These are phyloP conservation scores for Mycena rebaudengoi DNA, from an alignment of 768 basidiomycete genomes.

Conservation along the genomic window DNA sequence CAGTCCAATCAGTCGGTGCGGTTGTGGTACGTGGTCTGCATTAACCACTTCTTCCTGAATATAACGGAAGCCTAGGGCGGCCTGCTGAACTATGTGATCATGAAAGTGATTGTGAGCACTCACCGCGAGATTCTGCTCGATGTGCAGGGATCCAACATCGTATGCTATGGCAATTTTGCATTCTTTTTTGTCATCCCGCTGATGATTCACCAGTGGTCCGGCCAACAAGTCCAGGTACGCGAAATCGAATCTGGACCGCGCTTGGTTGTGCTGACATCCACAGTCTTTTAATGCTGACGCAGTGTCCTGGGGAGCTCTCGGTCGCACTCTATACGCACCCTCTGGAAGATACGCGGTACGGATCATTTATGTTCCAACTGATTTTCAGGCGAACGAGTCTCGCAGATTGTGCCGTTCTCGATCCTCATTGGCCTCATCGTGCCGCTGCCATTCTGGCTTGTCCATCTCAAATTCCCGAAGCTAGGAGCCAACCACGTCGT, in stretches of 20 bases:
- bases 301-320: conserved; percentile 60
- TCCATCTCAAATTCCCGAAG: conserved; percentile 53
- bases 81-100: conserved; percentile 46
- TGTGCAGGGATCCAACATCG: conserved; percentile 65
- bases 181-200: neutral
- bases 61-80: conserved; percentile 37
- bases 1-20: conserved; percentile 57
- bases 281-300: conserved; percentile 54
- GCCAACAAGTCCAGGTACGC: conserved; percentile 57
- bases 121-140: conserved; percentile 61
- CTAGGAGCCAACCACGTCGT: conserved; percentile 54
- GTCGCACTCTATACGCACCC: conserved; percentile 54
- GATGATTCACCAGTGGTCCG: conserved; percentile 38
- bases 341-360: conserved; percentile 52
- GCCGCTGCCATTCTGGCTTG: conserved; percentile 62
- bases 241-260: too few species aligned
- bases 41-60: too few species aligned
- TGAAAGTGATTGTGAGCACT: conserved; percentile 56
- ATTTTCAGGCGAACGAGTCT: neutral
- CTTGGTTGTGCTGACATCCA: too few species aligned
- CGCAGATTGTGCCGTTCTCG: conserved; percentile 42
- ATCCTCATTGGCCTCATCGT: conserved; percentile 54
- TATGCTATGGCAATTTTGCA: neutral
- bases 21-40: conserved; percentile 27
- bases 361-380: conserved; percentile 31